Evolutionary conservation across 2,329 filamentous ascomycete species (phyloP), one percentile per base, ranked within the genome.

Genomic region (Remersonia thermophila): DNA sequence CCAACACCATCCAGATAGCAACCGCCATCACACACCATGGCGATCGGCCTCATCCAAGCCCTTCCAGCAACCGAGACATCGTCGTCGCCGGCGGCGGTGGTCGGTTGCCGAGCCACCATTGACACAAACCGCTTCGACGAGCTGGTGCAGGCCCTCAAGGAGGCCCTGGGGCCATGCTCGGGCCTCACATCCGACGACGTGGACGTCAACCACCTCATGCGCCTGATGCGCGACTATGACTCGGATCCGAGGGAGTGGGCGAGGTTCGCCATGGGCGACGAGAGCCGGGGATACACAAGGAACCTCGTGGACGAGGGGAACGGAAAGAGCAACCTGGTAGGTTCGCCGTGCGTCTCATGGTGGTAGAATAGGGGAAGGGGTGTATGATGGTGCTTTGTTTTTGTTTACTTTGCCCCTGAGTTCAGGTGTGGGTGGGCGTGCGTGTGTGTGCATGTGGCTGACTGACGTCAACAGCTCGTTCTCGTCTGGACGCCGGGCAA

Each of bases 281-380:
- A 61, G 13, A 76, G 67, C 44, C 68, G 77, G 49, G 71, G 72
- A 1, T 95, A 94, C 57, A 94, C 87, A 10, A 66, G 87, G 37
- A 94, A 94, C 54, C 70, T 94, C 3, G 85, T 95, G 30, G 84
- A 93, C 51, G 80, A 86, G 54, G 84, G 86, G 3, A 94, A 94
- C 49, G 85, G 57, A 18, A 68, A 69, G 45, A 65, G 63, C 51
- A 71, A 70, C 48, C 47, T 70, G 46, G 66, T 70, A 55, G 45
- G 62, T 47, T 40, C 23, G 20, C 20, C 20, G 20, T 23, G 20
- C 9, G 20, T 9, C 9, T 23, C 9, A 23, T 23, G 20, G 9
- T 23, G 20, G 5, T 6, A 23, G 5, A 23, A 23, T n/a, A n/a
- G 20, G 20, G 9, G 20, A 23, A 9, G 20, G 9, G 20, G 20